Evolutionary conservation across 192 early-diverging fungal species (phyloP).

Genomic region (Backusella sp.): DNA sequence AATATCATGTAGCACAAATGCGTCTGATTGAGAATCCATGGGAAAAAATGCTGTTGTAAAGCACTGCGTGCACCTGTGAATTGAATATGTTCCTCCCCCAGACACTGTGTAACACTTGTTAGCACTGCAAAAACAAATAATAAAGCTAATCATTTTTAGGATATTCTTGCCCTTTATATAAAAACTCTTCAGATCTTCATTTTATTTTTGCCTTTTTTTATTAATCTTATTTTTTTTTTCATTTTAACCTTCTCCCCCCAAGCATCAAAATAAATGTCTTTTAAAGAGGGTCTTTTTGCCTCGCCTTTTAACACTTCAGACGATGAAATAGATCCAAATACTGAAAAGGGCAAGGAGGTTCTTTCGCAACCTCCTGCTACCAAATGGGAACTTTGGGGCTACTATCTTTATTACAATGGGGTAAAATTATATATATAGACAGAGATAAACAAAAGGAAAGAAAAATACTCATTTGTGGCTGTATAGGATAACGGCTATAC

Average conservation of each 20-base stretch:
- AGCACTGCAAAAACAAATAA: not conserved
- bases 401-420: slow-evolving; percentile 42
- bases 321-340: slow-evolving; percentile 22
- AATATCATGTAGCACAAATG: not conserved
- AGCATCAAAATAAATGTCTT: not conserved
- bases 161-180: not conserved
- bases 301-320: slow-evolving; percentile 30
- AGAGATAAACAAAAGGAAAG: not conserved
- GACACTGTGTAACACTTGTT: not conserved
- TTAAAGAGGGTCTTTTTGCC: slow-evolving; percentile 10
- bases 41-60: not conserved
- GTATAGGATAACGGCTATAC: slow-evolving; percentile 37
- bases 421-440: slow-evolving; percentile 15
- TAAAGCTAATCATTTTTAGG: not conserved
- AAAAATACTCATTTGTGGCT: not conserved
- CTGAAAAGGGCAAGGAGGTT: slow-evolving; percentile 1
- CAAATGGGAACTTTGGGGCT: slow-evolving; percentile 30
- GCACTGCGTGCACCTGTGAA: not conserved
- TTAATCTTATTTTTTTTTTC: not conserved
- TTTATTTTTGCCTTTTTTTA: slow-evolving; percentile 8
- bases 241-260: not conserved
- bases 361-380: slow-evolving; percentile 26
- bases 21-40: not conserved
- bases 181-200: not conserved
- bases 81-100: not conserved